These are phyloP conservation scores for Phytophthora nicotianae DNA, from an alignment of 352 stramenopile genomes.

Conservation along the genomic window DNA sequence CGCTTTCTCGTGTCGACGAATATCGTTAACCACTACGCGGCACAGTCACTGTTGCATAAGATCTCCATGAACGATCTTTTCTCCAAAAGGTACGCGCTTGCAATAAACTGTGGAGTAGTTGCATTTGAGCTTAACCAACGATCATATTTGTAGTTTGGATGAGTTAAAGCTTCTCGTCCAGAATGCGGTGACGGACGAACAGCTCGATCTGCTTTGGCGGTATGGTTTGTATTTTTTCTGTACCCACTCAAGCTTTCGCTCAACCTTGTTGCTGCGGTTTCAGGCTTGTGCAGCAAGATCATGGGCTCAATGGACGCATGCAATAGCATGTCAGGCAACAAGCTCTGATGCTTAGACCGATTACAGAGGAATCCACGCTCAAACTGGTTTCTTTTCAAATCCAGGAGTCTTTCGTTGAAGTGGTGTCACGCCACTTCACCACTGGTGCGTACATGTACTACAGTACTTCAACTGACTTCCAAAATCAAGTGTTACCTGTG, in stretches of 20 bases:
- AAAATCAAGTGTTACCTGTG: conserved; percentile 2
- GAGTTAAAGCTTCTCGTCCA: conserved; percentile 43
- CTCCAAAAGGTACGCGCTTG: conserved; percentile 37
- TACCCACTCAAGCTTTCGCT: not conserved
- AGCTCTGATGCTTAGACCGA: not conserved
- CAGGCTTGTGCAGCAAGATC: conserved; percentile 35
- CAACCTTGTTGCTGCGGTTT: not conserved
- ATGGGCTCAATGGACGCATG: conserved; percentile 27
- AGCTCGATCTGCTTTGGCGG: conserved; percentile 56
- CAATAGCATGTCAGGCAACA: conserved; percentile 1
- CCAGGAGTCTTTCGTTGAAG: too few relatives aligned
- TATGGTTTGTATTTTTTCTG: conserved; percentile 16
- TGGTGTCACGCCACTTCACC: not conserved
- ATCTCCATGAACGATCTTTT: conserved; percentile 65
- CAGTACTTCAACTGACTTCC: not conserved
- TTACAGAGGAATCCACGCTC: not conserved
- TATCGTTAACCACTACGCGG: conserved; percentile 64
- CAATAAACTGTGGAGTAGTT: not conserved
- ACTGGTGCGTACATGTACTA: not conserved
- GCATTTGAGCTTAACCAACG: conserved; percentile 1
- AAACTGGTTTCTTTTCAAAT: too few relatives aligned
- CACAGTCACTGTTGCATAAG: conserved; percentile 74
- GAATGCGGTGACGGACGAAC: conserved; percentile 41
- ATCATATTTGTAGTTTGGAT: conserved; percentile 34
- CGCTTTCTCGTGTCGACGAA: conserved; percentile 72